Evolutionary conservation across 179 eudicot species (phyloP), one percentile per base, ranked within the genome.

Genomic region (Amaranthus tricolor): DNA sequence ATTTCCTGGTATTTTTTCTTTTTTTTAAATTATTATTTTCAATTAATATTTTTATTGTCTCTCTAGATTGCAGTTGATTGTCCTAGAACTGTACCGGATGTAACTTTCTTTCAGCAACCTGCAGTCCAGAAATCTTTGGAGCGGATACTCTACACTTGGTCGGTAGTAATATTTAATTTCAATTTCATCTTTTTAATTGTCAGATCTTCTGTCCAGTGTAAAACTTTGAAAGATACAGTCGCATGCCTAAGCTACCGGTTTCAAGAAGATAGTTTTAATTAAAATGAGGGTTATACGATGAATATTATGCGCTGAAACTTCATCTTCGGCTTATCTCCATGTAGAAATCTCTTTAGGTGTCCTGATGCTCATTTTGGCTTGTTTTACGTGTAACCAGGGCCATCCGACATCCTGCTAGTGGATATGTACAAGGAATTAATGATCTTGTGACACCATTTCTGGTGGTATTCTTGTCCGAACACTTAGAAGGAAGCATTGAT

Each of bases 391-490:
- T 74, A 31, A 56, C 43, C 89, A 94, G 98, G 98, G 97, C 98
- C 24, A 94, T 94, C 67, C 85, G 98, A 66, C 98, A 94, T 84
- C 98, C 98, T 48, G 98, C 98, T 43, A 94, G 98, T 84, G 98
- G 98, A 73, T 94, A 94, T 73, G 98, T 94, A 20, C 98, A 94
- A 81, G 98, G 98, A 85, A 94, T 94, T 86, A 94, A 94, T 77
- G 97, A 94, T 78, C 97, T 94, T 60, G 97, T 84, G 67, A 92
- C 97, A 31, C 98, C 98, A 0, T 94, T 94, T 85, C 77, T 94
- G 78, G 96, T 94, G 66, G 98, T 94, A 52, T 94, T 94, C 84
- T 84, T 94, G 82, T 92, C 98, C 7, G 98, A 94, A 79, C 71
- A 89, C 81, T 80, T 94, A 15, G 90, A 88, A 82, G 96, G 92